phyloP scores from a whole-genome alignment of 2,329 filamentous ascomycete species.

The Paracamarosporium sp. region DNA sequence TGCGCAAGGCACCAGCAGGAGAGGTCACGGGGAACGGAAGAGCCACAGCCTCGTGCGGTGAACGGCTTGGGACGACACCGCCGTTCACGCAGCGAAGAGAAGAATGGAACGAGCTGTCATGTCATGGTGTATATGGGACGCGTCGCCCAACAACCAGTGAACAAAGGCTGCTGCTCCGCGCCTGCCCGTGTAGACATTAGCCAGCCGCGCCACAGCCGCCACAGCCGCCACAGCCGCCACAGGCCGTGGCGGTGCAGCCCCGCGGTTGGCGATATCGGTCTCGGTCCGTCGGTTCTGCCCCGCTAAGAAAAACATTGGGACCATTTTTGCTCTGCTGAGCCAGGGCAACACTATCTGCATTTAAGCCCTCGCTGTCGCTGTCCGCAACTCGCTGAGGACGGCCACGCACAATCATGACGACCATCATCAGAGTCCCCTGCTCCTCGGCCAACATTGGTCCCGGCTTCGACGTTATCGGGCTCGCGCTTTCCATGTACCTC shows the following conservation, averaged over 20 bases:
- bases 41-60: too few relatives aligned
- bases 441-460: slow-evolving; percentile 97
- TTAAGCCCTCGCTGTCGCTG: not conserved
- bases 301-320: slow-evolving; percentile 6
- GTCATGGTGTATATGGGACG: too few relatives aligned
- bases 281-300: slow-evolving; percentile 4
- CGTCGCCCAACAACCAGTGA: too few relatives aligned
- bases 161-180: too few relatives aligned
- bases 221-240: not conserved
- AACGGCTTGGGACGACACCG: too few relatives aligned
- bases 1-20: not conserved
- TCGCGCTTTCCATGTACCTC: slow-evolving; percentile 92
- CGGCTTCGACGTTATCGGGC: slow-evolving; percentile 96
- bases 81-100: too few relatives aligned
- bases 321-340: not conserved
- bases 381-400: not conserved
- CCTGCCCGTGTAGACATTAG: too few relatives aligned
- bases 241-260: slow-evolving; percentile 6
- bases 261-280: slow-evolving; percentile 14
- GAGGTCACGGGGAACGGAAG: not conserved
- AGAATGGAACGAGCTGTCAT: too few relatives aligned
- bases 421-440: slow-evolving; percentile 82
- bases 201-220: too few relatives aligned
- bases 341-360: not conserved
- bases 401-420: slow-evolving; percentile 30